phyloP scores from a whole-genome alignment of 2,329 filamentous ascomycete species.

The Penicillium sp. region DNA sequence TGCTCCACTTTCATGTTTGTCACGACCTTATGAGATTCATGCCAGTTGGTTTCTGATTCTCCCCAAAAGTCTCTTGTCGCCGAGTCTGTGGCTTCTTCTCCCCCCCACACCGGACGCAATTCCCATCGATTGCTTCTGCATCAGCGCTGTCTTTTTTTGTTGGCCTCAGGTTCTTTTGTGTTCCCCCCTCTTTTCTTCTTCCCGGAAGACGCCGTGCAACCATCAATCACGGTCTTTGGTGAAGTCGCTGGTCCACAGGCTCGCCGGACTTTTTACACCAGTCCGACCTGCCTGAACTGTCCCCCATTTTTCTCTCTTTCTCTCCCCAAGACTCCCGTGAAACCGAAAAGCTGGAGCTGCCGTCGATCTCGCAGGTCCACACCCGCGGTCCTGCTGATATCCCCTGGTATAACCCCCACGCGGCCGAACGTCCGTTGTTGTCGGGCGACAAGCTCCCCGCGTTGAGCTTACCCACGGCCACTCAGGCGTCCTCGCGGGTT shows the following conservation, averaged over 20 bases:
- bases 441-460: slow-evolving; percentile 70
- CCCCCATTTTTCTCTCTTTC: slow-evolving; percentile 3
- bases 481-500: slow-evolving; percentile 63
- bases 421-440: slow-evolving; percentile 57
- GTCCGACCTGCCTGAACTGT: slow-evolving; percentile 20
- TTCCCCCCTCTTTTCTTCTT: no score
- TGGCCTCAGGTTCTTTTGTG: no score
- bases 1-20: slow-evolving; percentile 11
- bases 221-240: no score
- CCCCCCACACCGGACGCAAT: not conserved
- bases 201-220: no score
- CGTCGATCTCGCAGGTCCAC: slow-evolving; percentile 76
- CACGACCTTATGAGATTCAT: slow-evolving; percentile 29
- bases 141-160: no score
- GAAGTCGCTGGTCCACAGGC: slow-evolving; percentile 9
- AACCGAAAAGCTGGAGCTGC: slow-evolving; percentile 92
- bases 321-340: slow-evolving; percentile 31
- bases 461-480: slow-evolving; percentile 62
- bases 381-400: slow-evolving; percentile 69
- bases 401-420: slow-evolving; percentile 63
- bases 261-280: slow-evolving; percentile 18
- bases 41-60: slow-evolving; percentile 26
- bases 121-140: no score
- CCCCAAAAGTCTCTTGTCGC: slow-evolving; percentile 4
- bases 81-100: slow-evolving; percentile 1